A percentile compares a stretch with the other conserved stretches of the same genome.
Conservation (phyloP, 1,139 yeast genomes). For the Debaryomycetaceae sp. region DNA sequence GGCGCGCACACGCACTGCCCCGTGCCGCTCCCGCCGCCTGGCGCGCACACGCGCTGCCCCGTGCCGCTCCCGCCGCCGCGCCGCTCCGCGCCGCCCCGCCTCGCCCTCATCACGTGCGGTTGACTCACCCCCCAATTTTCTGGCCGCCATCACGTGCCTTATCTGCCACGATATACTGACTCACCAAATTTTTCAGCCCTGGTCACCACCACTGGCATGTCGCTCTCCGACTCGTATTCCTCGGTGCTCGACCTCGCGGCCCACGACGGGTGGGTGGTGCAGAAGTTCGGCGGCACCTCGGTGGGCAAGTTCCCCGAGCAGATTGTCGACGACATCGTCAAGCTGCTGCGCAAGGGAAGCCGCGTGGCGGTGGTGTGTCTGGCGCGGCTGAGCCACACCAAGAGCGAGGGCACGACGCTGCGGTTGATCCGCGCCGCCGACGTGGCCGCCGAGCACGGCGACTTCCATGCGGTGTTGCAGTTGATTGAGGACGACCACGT, state of each 20-base stretch:
- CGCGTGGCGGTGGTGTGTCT: slow-evolving; percentile 96
- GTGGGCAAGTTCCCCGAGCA: slow-evolving; percentile 89
- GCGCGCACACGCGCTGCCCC: too few species aligned
- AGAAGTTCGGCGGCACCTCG: slow-evolving; percentile 97
- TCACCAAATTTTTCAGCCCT: too few species aligned
- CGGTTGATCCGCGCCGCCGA: slow-evolving; percentile 79
- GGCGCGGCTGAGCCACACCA: slow-evolving; percentile 87
- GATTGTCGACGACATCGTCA: slow-evolving; percentile 80
- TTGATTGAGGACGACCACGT: slow-evolving; percentile 76
- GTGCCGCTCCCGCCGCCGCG: too few species aligned
- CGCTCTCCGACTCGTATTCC: slow-evolving; percentile 28
- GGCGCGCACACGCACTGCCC: too few species aligned
- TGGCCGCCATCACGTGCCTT: too few species aligned
- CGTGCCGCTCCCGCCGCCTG: too few species aligned
- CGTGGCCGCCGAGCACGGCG: slow-evolving; percentile 55
- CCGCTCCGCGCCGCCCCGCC: too few species aligned
- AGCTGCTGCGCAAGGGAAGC: slow-evolving; percentile 52
- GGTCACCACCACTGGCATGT: too few species aligned
- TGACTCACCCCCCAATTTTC: too few species aligned
- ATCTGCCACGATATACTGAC: too few species aligned
- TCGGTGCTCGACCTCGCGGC: slow-evolving; percentile 37
- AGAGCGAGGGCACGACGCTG: slow-evolving; percentile 93
- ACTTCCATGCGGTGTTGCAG: slow-evolving; percentile 50
- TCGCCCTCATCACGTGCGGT: too few species aligned
- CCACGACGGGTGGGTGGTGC: slow-evolving; percentile 73